A percentile compares a stretch with the other conserved stretches of the same genome.
phyloP scores from a whole-genome alignment of 2,329 filamentous ascomycete genomes.

The Fusarium sp. region DNA sequence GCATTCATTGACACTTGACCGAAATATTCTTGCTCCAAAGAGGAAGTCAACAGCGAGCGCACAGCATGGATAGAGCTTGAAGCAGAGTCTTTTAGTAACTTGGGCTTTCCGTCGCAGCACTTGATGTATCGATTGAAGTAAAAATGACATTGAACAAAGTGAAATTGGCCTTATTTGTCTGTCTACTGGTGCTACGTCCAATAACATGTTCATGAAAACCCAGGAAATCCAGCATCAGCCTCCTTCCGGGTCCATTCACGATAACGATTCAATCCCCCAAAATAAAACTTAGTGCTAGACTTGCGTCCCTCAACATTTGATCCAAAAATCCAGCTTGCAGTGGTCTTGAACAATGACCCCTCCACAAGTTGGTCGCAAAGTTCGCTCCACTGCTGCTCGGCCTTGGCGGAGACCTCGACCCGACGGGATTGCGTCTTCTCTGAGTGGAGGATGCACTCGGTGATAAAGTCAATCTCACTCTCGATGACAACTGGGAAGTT shows the following conservation, averaged over 20 bases:
- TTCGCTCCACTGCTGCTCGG: background rate
- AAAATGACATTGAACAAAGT: background rate
- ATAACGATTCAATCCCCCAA: conserved; percentile 13
- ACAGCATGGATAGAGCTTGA: background rate
- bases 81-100: background rate
- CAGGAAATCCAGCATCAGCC: background rate
- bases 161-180: background rate
- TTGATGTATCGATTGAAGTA: background rate
- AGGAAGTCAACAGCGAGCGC: too few species aligned
- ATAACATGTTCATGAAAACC: background rate
- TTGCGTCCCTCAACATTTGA: conserved; percentile 7
- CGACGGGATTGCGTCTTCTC: background rate
- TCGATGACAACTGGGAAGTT: conserved; percentile 13
- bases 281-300: conserved; percentile 19
- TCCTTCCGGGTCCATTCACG: conserved; percentile 6
- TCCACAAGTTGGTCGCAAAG: background rate
- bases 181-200: background rate
- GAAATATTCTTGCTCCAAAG: background rate
- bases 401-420: background rate
- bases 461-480: conserved; percentile 18
- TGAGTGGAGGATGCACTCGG: background rate
- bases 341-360: conserved; percentile 14
- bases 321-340: conserved; percentile 20
- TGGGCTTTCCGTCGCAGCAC: background rate
- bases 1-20: background rate